phyloP scores from a whole-genome alignment of 2,329 filamentous ascomycete genomes.

The Talaromyces sp. region DNA sequence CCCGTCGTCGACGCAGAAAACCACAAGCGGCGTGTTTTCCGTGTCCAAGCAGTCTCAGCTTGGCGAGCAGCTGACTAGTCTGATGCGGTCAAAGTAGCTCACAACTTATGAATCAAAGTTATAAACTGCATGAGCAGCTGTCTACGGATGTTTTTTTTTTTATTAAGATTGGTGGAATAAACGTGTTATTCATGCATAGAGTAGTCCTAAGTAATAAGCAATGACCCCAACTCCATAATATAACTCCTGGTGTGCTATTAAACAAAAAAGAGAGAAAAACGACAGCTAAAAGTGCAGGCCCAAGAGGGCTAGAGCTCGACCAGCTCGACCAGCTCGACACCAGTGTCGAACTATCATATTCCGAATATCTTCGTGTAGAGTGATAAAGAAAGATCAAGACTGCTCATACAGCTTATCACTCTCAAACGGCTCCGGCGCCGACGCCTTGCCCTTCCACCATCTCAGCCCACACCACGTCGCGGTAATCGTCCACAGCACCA shows the following conservation, averaged over 20 bases:
- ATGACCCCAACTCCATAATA: not conserved
- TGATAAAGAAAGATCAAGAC: not conserved
- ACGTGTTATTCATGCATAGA: not conserved
- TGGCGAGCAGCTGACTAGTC: constrained; percentile 6
- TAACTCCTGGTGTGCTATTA: not conserved
- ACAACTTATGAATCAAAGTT: not conserved
- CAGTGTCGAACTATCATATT: not conserved
- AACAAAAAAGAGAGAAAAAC: not conserved
- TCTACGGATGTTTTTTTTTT: not conserved
- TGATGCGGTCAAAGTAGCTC: constrained; percentile 5
- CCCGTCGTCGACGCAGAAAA: constrained; percentile 2
- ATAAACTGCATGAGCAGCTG: too few relatives aligned
- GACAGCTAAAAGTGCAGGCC: not conserved
- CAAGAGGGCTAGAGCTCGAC: not conserved
- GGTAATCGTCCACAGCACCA: constrained; percentile 69
- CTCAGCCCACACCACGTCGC: constrained; percentile 36
- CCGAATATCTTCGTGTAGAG: not conserved
- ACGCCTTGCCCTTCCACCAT: constrained; percentile 15
- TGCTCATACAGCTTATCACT: not conserved
- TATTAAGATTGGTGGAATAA: not conserved
- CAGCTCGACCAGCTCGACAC: not conserved
- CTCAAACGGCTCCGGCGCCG: not conserved
- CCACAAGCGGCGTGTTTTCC: constrained; percentile 9
- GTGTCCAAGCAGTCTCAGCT: constrained; percentile 6
- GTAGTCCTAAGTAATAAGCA: not conserved